A percentile compares a stretch with the other conserved stretches of the same genome.
phyloP scores from a whole-genome alignment of 1,284 basidiomycete species.

The Ustilago hordei region DNA sequence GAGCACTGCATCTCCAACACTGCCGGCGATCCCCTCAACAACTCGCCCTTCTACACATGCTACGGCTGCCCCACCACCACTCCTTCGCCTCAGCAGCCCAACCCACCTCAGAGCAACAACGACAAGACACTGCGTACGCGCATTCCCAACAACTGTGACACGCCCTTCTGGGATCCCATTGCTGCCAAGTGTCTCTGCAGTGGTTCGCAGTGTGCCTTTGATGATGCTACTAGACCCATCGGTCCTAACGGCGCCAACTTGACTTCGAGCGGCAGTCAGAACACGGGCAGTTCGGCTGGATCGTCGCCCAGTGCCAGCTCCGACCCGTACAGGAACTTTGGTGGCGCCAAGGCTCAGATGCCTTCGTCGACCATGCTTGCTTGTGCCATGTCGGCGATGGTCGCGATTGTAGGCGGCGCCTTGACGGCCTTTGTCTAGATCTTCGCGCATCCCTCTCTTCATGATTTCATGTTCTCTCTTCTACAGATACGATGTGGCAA shows the following conservation, averaged over 20 bases:
- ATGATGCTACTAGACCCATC: constrained; percentile 58
- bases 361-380: constrained; percentile 13
- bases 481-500: not conserved
- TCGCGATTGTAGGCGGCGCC: constrained; percentile 27
- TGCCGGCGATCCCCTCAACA: constrained; percentile 59
- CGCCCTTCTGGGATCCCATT: constrained; percentile 64
- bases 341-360: constrained; percentile 15
- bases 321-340: constrained; percentile 45
- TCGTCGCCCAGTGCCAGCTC: constrained; percentile 29
- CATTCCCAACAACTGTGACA: constrained; percentile 58
- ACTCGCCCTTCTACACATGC: constrained; percentile 65
- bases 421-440: constrained; percentile 29
- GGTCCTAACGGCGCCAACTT: constrained; percentile 58
- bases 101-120: constrained; percentile 64
- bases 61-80: constrained; percentile 62
- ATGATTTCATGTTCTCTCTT: not conserved
- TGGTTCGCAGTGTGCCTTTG: constrained; percentile 50
- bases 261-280: constrained; percentile 34
- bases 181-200: constrained; percentile 60
- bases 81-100: constrained; percentile 60
- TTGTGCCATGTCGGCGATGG: constrained; percentile 26
- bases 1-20: constrained; percentile 63
- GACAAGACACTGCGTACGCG: constrained; percentile 56
- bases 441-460: not conserved
- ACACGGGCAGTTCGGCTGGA: constrained; percentile 20